A percentile compares a stretch with the other conserved stretches of the same genome.
These are phyloP conservation scores for Colletotrichum orbiculare DNA, from an alignment of 2,329 filamentous ascomycete genomes.

Conservation along the genomic window DNA sequence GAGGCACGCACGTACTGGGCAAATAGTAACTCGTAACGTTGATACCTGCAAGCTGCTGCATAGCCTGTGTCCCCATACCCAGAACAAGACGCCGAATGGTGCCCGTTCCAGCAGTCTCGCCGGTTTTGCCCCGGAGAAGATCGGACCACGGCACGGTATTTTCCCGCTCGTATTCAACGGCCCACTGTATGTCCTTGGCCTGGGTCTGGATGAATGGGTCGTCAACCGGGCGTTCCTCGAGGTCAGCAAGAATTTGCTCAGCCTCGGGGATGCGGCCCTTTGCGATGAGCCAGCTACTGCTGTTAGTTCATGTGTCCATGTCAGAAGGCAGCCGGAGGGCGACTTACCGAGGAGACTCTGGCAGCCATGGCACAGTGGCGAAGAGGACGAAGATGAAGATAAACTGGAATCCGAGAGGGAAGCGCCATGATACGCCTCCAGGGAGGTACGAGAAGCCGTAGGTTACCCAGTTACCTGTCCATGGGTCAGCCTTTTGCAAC, in stretches of 20 bases:
- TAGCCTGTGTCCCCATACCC: slow-evolving; percentile 55
- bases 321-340: not conserved
- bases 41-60: slow-evolving; percentile 44
- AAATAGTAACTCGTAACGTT: slow-evolving; percentile 49
- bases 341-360: slow-evolving; percentile 45
- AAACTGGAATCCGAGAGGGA: slow-evolving; percentile 56
- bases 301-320: not conserved
- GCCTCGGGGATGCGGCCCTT: slow-evolving; percentile 42
- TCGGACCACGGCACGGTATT: slow-evolving; percentile 62
- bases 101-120: slow-evolving; percentile 55
- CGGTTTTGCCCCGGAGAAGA: slow-evolving; percentile 58
- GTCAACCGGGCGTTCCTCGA: slow-evolving; percentile 40
- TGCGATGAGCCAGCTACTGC: slow-evolving; percentile 42
- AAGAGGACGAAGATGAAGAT: slow-evolving; percentile 50
- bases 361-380: slow-evolving; percentile 44
- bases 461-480: slow-evolving; percentile 50
- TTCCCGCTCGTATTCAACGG: slow-evolving; percentile 47
- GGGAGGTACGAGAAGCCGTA: slow-evolving; percentile 49
- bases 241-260: slow-evolving; percentile 43
- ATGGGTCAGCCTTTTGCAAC: not conserved
- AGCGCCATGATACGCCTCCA: slow-evolving; percentile 50
- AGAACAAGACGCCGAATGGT: slow-evolving; percentile 62
- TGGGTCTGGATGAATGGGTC: slow-evolving; percentile 42
- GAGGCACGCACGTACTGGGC: slow-evolving; percentile 42
- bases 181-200: slow-evolving; percentile 45